Evolutionary conservation across 306 rosid genomes (phyloP), one percentile per base, ranked within the genome.

Genomic region (Sophora flavescens): DNA sequence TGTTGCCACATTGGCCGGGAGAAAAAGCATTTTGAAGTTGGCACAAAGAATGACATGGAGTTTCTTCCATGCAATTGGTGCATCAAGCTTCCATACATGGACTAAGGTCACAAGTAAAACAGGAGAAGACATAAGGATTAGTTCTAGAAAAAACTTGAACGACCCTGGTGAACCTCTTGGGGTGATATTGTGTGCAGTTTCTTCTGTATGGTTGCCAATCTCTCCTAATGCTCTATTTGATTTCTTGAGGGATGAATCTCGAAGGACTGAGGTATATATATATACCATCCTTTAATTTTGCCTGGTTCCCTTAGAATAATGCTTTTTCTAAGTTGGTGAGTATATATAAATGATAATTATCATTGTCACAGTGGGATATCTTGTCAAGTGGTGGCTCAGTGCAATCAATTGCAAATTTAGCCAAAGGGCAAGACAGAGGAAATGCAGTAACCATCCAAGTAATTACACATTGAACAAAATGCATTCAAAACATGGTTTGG

Each of bases 351-450:
- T 80, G 65, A 83, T 52, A 65, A 16, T 51, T 33, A 33, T 71
- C 39, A 57, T 69, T 70, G 59, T 58, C 16, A 60, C 52, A 95
- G 99, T 96, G 99, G 99, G 98, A 96, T 69, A 88, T 88, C 35
- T 87, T 96, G 92, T 80, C 90, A 4, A 91, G 71, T 57, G 91
- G 92, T n/a, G 95, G 88, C 3, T n/a, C 86, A 44, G 98, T 89
- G 45, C 89, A 92, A 70, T 72, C 87, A 36, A 84, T 92, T 12
- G 97, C 99, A 42, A 92, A 90, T 85, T 85, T 92, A 50, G 86
- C 99, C 48, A 92, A 96, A 77, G 99, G 99, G 72, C 96, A 96
- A 81, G 99, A 96, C 80, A 83, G 99, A 38, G 98, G 99, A 88
- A 96, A 96, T 81, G 84, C 96, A 17, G 99, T 91, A 36, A 70